Base-by-base conservation (phyloP, 2,329 filamentous ascomycete species). In the Pleurostoma richardsiae region DNA sequence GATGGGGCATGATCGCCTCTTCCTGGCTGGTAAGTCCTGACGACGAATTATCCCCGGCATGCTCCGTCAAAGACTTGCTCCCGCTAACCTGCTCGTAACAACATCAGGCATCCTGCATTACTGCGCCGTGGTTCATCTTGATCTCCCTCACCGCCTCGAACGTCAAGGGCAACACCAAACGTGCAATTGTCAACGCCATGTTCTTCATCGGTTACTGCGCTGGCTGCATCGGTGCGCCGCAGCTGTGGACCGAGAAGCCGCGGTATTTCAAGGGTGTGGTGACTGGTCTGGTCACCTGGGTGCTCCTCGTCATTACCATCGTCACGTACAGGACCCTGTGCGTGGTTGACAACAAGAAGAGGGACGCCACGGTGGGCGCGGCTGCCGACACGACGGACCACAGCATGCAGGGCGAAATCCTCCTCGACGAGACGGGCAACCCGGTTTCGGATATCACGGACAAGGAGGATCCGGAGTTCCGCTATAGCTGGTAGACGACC, bases 161-260 rank as follows among this genome's bases (percentile, higher is more conserved):
- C 46, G 65, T 76, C 29, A 72, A 74, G 44, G 73, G 74, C 0
- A 77, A 77, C 54, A 77, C 73, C 1, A 77, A 77, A 53, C 67
- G 69, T 4, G 61, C 71, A 6, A 60, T 71, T 3, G 67, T 73
- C 29, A 74, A 69, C 43, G 65, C 68, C 4, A 63, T 74, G 55
- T 76, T 74, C 56, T 77, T 76, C 57, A 70, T 76, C 29, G 71
- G 70, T 1, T 77, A 76, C 53, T 72, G 68, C 40, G 67, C 64
- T 4, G 71, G 70, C 2, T 70, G 69, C 52, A 74, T 75, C 44
- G 70, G 61, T 0, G 59, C 60, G 1, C 73, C 74, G n/a, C 72
- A 78, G 54, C 61, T 75, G 1, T 77, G 73, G 72, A 70, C 67
- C 1, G 53, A 66, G 28, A 60, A 58, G 42, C 69, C 72, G 8